Evolutionary conservation across 495 filamentous ascomycete species (phyloP), one percentile per base, ranked within the genome.

Genomic region (Clohesyomyces aquaticus): DNA sequence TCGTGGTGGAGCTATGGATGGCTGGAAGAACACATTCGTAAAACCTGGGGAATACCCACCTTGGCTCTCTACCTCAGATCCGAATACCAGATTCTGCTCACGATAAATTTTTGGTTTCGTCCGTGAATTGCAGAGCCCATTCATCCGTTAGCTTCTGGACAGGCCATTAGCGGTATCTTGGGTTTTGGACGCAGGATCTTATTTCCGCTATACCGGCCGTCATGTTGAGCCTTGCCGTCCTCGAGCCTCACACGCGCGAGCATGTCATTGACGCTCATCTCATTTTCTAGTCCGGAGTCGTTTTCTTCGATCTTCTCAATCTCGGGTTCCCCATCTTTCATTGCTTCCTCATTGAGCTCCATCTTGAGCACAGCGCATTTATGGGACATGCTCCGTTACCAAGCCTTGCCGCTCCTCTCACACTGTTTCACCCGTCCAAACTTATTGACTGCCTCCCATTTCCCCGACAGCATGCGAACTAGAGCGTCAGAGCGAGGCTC

Each of bases 221-320:
- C n/a, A n/a, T n/a, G n/a, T 14, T 38, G 32, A 6, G 6, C 14
- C 14, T 38, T 38, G 6, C 32, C 32, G 14, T 38, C 32, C 32
- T 38, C 14, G 6, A 38, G 32, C 32, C 32, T 38, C 6, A 14
- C 32, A 38, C 6, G 32, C n/a, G 49, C 22, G 8, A 52, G 18
- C 49, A 52, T 52, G 19, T 55, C 52, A 21, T 55, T 41, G 14
- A 55, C 52, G 52, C 52, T 55, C 25, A 16, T 55, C 3, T 27
- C 32, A 18, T 11, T 42, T 3, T 19, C 28, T 11, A 6, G 27
- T 4, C 12, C 18, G 4, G 52, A 14, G 26, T 35, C 14, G 6
- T 14, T 28, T 41, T 55, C 14, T 4, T 55, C 52, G 22, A 55
- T 35, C 27, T 28, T 55, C 29, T 55, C 27, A 22, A 55, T 55